Evolutionary conservation across 805 yeast genomes (phyloP).

Genomic region (Wickerhamiella qilinensis): DNA sequence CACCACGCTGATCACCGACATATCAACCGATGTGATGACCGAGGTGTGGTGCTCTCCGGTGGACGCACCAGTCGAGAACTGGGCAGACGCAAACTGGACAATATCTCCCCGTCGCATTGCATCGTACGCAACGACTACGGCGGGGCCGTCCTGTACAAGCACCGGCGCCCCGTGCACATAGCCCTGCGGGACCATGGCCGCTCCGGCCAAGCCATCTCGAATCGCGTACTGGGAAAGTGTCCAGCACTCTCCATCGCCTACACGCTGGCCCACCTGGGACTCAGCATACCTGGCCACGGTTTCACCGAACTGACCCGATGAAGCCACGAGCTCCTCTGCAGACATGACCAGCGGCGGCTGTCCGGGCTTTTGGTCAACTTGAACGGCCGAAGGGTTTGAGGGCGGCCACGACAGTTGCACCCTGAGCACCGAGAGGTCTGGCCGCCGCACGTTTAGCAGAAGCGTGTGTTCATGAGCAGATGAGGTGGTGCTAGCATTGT

Average conservation of each 20-base stretch:
- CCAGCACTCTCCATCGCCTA: conserved; percentile 28
- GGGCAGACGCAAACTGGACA: conserved; percentile 19
- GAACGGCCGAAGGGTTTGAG: conserved; percentile 24
- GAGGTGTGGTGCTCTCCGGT: conserved; percentile 24
- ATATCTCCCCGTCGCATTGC: conserved; percentile 23
- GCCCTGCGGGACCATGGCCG: conserved; percentile 19
- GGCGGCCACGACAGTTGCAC: conserved; percentile 18
- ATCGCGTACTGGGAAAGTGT: conserved; percentile 24
- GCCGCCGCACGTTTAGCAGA: conserved; percentile 16
- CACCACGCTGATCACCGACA: conserved; percentile 11
- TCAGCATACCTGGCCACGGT: conserved; percentile 23
- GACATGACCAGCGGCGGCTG: conserved; percentile 28
- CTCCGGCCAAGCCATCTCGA: conserved; percentile 12
- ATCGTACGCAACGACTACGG: conserved; percentile 9
- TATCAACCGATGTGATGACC: conserved; percentile 17
- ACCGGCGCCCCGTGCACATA: conserved; percentile 19
- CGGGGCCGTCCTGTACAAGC: conserved; percentile 9
- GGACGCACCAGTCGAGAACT: conserved; percentile 17
- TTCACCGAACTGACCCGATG: conserved; percentile 18
- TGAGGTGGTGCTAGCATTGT: conserved; percentile 10
- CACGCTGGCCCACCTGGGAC: conserved; percentile 18
- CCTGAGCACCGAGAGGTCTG: conserved; percentile 20
- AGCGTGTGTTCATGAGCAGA: conserved; percentile 12
- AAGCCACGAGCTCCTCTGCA: conserved; percentile 15
- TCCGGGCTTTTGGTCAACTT: conserved; percentile 21